Evolutionary conservation across 495 filamentous ascomycete species (phyloP).

Genomic region (Penicillium mononematosum): DNA sequence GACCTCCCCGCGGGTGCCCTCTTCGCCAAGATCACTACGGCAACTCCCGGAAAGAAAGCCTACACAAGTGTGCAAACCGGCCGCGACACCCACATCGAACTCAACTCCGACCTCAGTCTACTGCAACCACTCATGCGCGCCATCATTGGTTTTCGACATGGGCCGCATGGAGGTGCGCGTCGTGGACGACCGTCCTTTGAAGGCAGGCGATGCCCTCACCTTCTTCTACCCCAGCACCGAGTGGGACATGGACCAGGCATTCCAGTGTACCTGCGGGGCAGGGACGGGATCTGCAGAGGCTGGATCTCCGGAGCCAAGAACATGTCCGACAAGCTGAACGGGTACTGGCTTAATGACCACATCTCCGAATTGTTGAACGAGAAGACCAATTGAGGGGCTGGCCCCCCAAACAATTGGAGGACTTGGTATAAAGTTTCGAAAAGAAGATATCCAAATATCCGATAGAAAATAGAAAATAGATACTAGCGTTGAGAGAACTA

Average conservation of each 20-base stretch:
- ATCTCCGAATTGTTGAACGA: slow-evolving; percentile 34
- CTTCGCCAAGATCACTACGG: slow-evolving; percentile 50
- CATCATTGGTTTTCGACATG: slow-evolving; percentile 71
- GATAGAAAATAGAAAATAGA: slow-evolving; percentile 13
- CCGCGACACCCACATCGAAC: slow-evolving; percentile 61
- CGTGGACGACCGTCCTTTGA: slow-evolving; percentile 50
- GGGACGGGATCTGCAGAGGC: slow-evolving; percentile 28
- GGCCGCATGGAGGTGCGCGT: slow-evolving; percentile 60
- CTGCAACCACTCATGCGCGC: slow-evolving; percentile 73
- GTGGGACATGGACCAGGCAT: slow-evolving; percentile 73
- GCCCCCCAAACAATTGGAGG: too few species aligned
- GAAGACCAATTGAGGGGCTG: slow-evolving; percentile 3
- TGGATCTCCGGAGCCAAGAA: slow-evolving; percentile 38
- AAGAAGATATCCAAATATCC: slow-evolving; percentile 4
- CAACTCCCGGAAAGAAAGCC: slow-evolving; percentile 58
- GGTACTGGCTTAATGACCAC: slow-evolving; percentile 43
- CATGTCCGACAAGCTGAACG: slow-evolving; percentile 31
- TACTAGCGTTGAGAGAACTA: neutral
- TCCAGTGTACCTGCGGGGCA: slow-evolving; percentile 62
- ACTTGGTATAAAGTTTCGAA: too few species aligned
- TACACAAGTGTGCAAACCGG: slow-evolving; percentile 71
- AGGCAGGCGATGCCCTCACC: slow-evolving; percentile 62
- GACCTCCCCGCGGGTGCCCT: slow-evolving; percentile 62
- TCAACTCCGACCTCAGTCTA: slow-evolving; percentile 74
- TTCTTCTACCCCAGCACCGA: slow-evolving; percentile 81